phyloP scores from a whole-genome alignment of 345 rosid species.

The Melaleuca alternifolia region DNA sequence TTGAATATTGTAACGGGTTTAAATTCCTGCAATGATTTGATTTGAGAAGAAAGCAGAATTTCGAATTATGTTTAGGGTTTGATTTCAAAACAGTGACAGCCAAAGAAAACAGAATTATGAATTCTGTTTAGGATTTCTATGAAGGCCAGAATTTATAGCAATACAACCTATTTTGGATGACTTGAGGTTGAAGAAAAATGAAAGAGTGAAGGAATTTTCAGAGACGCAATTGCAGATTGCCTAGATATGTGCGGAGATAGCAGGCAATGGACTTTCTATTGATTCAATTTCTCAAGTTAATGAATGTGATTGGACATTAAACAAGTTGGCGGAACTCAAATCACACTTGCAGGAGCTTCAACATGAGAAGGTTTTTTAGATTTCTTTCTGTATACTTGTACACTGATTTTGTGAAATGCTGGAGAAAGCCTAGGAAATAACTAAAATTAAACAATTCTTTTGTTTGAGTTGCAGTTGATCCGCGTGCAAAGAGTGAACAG shows the following conservation, averaged over 20 bases:
- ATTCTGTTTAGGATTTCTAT: no score
- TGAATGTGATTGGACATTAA: constrained; percentile 51
- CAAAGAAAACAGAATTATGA: no score
- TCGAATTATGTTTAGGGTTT: no score
- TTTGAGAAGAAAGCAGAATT: no score
- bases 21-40: no score
- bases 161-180: constrained; percentile 45
- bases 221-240: constrained; percentile 42
- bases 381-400: neutral
- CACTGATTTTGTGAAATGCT: neutral
- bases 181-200: constrained; percentile 41
- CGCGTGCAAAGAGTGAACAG: constrained; percentile 57
- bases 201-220: constrained; percentile 36
- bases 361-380: constrained; percentile 50
- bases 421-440: neutral
- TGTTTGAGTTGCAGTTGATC: constrained; percentile 40
- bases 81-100: no score
- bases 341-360: constrained; percentile 66
- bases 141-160: no score
- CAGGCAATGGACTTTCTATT: constrained; percentile 25
- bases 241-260: constrained; percentile 52
- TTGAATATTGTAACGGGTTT: no score
- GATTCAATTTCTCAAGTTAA: constrained; percentile 24
- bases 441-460: neutral
- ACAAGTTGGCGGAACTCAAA: constrained; percentile 59